A percentile compares a stretch with the other conserved stretches of the same genome.
phyloP scores from a whole-genome alignment of 2,329 filamentous ascomycete species.

The Exophiala spinifera region DNA sequence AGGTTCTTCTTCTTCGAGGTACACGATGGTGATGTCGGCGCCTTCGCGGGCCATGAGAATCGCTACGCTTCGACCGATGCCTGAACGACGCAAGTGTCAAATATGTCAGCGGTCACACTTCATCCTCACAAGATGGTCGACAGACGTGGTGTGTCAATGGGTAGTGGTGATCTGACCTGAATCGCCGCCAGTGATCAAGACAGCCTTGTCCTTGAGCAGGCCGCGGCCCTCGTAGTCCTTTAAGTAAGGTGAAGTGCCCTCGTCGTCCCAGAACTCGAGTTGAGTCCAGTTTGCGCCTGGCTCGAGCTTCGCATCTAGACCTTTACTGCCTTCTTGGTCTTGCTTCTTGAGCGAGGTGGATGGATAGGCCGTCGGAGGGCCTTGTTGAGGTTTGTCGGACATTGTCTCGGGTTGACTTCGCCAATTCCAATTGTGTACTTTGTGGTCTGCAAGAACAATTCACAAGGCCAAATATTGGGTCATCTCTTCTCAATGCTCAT shows the following conservation, averaged over 20 bases:
- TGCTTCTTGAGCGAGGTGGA: slow-evolving; percentile 15
- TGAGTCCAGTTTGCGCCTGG: slow-evolving; percentile 25
- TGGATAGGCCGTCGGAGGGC: slow-evolving; percentile 21
- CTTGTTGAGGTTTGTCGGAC: slow-evolving; percentile 10
- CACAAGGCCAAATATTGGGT: no score
- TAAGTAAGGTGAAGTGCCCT: slow-evolving; percentile 18
- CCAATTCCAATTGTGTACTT: no score
- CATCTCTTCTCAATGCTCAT: no score
- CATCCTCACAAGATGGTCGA: no score
- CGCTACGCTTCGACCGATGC: slow-evolving; percentile 36
- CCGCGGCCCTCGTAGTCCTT: slow-evolving; percentile 45
- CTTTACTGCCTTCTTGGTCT: slow-evolving; percentile 20
- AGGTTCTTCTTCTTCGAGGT: no score
- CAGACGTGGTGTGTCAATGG: no score
- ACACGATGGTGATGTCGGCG: no score
- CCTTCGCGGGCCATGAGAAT: no score
- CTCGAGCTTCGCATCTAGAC: slow-evolving; percentile 22
- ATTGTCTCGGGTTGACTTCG: background rate
- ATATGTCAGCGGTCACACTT: no score
- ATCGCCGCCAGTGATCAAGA: slow-evolving; percentile 56
- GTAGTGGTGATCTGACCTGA: slow-evolving; percentile 34
- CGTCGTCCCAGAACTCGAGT: slow-evolving; percentile 26
- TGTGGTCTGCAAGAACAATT: no score
- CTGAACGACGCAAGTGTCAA: no score
- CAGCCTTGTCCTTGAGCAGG: slow-evolving; percentile 52